phyloP scores from a whole-genome alignment of 176 grass and related monocot genomes.

The Eragrostis nindensis region DNA sequence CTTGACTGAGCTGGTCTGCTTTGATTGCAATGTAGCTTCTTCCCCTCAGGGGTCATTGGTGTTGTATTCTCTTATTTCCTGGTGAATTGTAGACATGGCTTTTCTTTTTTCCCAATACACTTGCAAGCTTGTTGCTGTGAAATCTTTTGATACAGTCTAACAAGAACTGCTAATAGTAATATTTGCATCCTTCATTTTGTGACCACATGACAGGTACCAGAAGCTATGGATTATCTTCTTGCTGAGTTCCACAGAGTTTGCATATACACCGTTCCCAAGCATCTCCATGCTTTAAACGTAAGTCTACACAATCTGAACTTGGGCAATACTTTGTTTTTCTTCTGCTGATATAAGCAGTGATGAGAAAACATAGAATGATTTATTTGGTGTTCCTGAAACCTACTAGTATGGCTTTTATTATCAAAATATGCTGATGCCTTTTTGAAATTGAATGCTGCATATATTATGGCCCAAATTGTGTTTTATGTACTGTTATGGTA shows the following conservation, averaged over 20 bases:
- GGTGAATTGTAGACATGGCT: neutral
- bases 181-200: neutral
- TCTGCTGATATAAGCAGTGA: constrained; percentile 27
- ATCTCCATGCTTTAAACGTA: constrained; percentile 91
- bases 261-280: constrained; percentile 89
- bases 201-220: constrained; percentile 57
- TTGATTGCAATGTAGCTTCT: neutral
- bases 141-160: constrained; percentile 19
- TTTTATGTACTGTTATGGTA: neutral
- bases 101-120: constrained; percentile 15
- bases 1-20: neutral
- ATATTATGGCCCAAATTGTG: constrained; percentile 8
- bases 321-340: constrained; percentile 20
- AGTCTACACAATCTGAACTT: constrained; percentile 37
- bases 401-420: too few relatives aligned
- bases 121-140: constrained; percentile 7
- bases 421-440: constrained; percentile 14
- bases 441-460: neutral
- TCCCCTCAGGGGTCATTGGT: too few relatives aligned
- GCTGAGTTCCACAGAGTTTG: constrained; percentile 91
- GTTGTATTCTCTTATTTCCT: too few relatives aligned
- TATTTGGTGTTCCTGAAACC: too few relatives aligned
- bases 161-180: neutral
- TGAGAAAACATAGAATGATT: neutral
- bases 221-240: constrained; percentile 82